These are phyloP conservation scores for Nothophoma quercina DNA, from an alignment of 2,329 filamentous ascomycete species.

Conservation along the genomic window DNA sequence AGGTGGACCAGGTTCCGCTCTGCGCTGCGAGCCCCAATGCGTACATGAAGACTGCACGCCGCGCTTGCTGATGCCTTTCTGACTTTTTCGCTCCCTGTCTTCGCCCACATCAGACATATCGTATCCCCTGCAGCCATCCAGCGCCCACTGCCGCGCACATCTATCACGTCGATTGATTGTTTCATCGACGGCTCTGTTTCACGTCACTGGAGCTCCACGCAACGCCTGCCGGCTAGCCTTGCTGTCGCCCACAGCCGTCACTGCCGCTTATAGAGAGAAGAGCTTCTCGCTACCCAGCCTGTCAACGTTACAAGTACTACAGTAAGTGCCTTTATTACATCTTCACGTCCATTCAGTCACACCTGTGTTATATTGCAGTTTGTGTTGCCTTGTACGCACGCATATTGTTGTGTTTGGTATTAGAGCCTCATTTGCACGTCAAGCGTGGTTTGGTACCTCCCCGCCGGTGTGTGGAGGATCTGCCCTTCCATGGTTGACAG, in stretches of 20 bases:
- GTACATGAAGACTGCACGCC: constrained; percentile 38
- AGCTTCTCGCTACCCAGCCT: constrained; percentile 5
- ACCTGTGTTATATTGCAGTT: constrained; percentile 2
- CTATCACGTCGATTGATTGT: constrained; percentile 22
- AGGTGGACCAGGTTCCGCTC: constrained; percentile 16
- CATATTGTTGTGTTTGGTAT: not conserved
- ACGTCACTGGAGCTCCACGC: constrained; percentile 23
- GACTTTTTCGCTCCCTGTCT: constrained; percentile 20
- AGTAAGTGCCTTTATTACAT: constrained; percentile 21
- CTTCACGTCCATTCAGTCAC: constrained; percentile 5
- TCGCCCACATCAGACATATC: constrained; percentile 6
- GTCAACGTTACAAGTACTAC: constrained; percentile 21
- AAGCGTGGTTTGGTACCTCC: not conserved
- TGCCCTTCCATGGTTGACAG: not conserved
- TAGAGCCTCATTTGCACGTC: constrained; percentile 4
- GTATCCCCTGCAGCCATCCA: constrained; percentile 7
- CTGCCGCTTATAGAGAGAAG: constrained; percentile 10
- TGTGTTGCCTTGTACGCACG: constrained; percentile 1
- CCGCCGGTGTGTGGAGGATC: not conserved
- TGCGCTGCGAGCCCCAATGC: constrained; percentile 14
- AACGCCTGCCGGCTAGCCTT: constrained; percentile 8
- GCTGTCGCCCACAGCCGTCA: constrained; percentile 8
- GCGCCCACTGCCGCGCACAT: constrained; percentile 17
- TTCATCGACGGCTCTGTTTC: constrained; percentile 33
- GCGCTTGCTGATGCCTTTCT: constrained; percentile 26